Evolutionary conservation across 164 flowering plant genomes (phyloP).

Genomic region (Berberis thunbergii): DNA sequence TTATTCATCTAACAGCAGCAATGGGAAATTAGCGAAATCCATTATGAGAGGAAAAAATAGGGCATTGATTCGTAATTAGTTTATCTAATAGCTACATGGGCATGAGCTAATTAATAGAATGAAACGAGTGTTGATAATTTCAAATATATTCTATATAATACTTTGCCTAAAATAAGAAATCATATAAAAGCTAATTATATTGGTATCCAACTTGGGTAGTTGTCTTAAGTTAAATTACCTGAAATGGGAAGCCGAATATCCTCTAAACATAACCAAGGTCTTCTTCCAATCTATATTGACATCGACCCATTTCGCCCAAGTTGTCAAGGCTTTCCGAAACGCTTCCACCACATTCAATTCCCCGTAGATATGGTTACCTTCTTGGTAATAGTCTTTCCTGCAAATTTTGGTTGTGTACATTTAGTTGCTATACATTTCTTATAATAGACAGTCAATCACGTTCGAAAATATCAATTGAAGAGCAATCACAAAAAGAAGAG

Average conservation of each 20-base stretch:
- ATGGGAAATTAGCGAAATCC: no score
- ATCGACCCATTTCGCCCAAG: constrained; percentile 97
- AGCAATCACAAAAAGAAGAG: background rate
- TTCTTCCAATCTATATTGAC: constrained; percentile 54
- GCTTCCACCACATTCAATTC: constrained; percentile 78
- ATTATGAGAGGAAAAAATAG: no score
- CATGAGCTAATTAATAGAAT: no score
- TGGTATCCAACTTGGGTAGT: background rate
- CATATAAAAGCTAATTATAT: background rate
- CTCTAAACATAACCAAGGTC: constrained; percentile 73
- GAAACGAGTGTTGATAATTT: no score
- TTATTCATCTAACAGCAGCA: no score
- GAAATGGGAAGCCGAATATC: constrained; percentile 92
- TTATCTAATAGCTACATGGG: no score
- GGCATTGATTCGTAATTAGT: no score
- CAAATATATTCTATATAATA: no score
- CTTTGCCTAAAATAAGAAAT: no score
- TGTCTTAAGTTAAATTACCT: constrained; percentile 34
- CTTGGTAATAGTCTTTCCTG: constrained; percentile 96
- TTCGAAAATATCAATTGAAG: background rate
- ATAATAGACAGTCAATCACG: background rate
- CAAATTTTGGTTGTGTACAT: constrained; percentile 5
- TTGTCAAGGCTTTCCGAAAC: constrained; percentile 71
- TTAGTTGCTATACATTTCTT: background rate
- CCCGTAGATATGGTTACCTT: constrained; percentile 76